Conservation (phyloP, 306 rosid genomes). For the Cucurbita ficifolia region DNA sequence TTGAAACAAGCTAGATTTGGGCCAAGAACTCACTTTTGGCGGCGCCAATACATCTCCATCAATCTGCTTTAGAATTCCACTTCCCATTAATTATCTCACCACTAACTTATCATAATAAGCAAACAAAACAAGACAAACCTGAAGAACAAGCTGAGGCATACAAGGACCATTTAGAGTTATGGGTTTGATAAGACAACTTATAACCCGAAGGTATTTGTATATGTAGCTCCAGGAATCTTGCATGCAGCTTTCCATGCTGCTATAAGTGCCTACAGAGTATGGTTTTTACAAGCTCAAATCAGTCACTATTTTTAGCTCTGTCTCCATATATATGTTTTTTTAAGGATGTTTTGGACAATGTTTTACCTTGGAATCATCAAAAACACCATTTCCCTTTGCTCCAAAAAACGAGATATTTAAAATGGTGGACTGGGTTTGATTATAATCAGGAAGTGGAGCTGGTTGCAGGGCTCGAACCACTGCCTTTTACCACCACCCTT, state of each 20-base stretch:
- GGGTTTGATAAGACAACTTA: constrained; percentile 52
- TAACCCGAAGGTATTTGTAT: constrained; percentile 46
- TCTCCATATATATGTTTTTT: background rate
- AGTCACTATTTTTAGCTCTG: background rate
- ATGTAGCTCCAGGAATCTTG: constrained; percentile 40
- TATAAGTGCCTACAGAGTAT: constrained; percentile 45
- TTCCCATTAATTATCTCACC: constrained; percentile 1
- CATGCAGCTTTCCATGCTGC: constrained; percentile 86
- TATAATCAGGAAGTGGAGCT: constrained; percentile 27
- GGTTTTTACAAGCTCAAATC: no score
- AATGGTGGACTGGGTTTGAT: constrained; percentile 14
- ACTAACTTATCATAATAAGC: background rate
- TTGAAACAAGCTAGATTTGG: constrained; percentile 51
- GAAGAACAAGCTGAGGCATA: constrained; percentile 63
- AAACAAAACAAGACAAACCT: constrained; percentile 24
- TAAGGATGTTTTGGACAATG: background rate
- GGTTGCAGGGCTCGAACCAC: constrained; percentile 23
- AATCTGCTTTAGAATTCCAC: constrained; percentile 34
- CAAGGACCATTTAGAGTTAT: constrained; percentile 78
- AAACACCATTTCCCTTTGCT: constrained; percentile 71
- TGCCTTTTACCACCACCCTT: constrained; percentile 13
- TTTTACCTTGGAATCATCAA: constrained; percentile 68
- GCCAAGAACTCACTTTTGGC: constrained; percentile 54
- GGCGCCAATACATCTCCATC: constrained; percentile 80
- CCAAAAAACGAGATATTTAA: constrained; percentile 54